phyloP scores from a whole-genome alignment of 2,329 filamentous ascomycete genomes.

The Diaporthe citri region DNA sequence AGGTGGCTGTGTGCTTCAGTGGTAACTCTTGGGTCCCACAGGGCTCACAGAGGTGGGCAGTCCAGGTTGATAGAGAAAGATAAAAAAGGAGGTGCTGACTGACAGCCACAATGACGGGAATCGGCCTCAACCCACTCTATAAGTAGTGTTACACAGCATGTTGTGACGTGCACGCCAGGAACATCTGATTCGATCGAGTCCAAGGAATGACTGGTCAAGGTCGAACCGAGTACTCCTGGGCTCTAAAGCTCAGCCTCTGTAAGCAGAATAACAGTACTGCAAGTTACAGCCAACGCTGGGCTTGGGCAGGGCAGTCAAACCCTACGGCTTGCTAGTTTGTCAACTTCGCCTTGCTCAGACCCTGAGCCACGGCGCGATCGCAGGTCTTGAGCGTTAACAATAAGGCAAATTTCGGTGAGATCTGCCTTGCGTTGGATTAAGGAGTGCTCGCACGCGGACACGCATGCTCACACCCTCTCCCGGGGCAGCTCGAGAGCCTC shows the following conservation, averaged over 20 bases:
- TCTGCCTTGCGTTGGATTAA: background rate
- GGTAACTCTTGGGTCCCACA: no score
- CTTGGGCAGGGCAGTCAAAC: background rate
- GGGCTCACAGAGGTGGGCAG: background rate
- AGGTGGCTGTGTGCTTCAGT: background rate
- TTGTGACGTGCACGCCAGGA: background rate
- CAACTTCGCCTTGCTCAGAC: background rate
- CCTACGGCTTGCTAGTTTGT: background rate
- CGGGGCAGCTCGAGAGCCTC: background rate
- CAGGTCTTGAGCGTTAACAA: rapidly evolving
- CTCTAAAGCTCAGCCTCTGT: background rate
- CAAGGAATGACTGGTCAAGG: background rate
- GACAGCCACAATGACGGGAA: background rate
- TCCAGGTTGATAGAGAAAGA: background rate
- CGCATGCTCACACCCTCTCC: background rate
- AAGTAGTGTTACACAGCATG: slow-evolving; percentile 7
- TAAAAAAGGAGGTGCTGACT: background rate
- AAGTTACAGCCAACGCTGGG: no score
- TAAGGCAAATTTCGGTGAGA: rapidly evolving
- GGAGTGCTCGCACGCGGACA: background rate
- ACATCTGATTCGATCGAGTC: background rate
- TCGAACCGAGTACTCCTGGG: background rate
- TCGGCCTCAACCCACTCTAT: background rate
- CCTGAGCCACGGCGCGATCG: background rate
- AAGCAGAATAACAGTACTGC: background rate